Percentiles rank a stretch among this genome's conserved stretches.
phyloP scores from a whole-genome alignment of 768 basidiomycete species.

The Collybia mongolica region DNA sequence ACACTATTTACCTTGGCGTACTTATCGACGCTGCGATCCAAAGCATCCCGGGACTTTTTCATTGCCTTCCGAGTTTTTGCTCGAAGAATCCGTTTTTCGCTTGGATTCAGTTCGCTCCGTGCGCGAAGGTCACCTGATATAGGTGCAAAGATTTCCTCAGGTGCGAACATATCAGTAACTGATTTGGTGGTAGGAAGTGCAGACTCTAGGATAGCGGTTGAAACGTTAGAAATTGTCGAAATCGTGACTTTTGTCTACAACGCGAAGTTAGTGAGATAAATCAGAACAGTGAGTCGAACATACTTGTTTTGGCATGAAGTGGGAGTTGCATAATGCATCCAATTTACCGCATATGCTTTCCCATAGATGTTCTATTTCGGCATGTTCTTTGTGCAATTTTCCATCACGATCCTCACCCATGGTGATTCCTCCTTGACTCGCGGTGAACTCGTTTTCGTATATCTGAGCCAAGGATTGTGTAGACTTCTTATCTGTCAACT shows the following conservation, averaged over 20 bases:
- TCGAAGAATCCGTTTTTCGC: conserved; percentile 73
- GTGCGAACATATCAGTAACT: conserved; percentile 79
- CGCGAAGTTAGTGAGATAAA: background rate
- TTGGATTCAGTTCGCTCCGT: conserved; percentile 80
- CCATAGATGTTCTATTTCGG: conserved; percentile 82
- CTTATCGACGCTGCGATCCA: conserved; percentile 67
- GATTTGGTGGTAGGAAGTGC: conserved; percentile 85
- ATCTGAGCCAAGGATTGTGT: conserved; percentile 90
- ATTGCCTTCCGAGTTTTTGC: conserved; percentile 68
- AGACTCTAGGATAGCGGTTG: conserved; percentile 83
- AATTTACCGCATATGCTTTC: conserved; percentile 83
- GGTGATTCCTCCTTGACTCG: conserved; percentile 55
- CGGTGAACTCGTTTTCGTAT: conserved; percentile 90
- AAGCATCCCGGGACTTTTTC: conserved; percentile 62
- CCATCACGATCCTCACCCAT: conserved; percentile 80
- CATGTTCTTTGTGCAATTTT: conserved; percentile 85
- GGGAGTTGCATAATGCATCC: conserved; percentile 92
- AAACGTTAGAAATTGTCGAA: conserved; percentile 77
- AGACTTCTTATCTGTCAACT: conserved; percentile 87
- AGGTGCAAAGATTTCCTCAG: conserved; percentile 85
- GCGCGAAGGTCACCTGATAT: conserved; percentile 54
- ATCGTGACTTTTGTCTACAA: conserved; percentile 85
- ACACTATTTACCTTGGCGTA: conserved; percentile 54
- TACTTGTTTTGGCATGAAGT: conserved; percentile 94
- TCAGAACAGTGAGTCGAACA: conserved; percentile 20